Percentiles rank a stretch among this genome's conserved stretches.
These are phyloP conservation scores for Eucalyptus sideroxylon DNA, from an alignment of 345 rosid genomes.

Conservation along the genomic window DNA sequence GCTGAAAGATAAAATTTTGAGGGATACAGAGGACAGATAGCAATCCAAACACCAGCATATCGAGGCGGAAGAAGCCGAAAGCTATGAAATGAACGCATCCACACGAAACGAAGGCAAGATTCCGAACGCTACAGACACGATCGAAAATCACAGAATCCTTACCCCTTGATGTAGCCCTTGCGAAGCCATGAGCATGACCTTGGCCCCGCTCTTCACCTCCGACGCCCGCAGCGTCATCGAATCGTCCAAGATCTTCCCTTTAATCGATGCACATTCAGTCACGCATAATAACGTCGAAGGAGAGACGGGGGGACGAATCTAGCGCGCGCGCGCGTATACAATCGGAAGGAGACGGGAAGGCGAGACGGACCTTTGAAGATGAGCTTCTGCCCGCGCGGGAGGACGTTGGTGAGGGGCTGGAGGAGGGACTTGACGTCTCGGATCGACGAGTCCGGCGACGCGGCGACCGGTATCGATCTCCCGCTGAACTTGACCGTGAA, in stretches of 20 bases:
- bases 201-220: slow-evolving; percentile 53
- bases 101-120: background rate
- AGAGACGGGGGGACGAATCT: too few relatives aligned
- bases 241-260: slow-evolving; percentile 77
- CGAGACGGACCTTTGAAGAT: slow-evolving; percentile 53
- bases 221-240: slow-evolving; percentile 50
- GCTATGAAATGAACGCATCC: background rate
- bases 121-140: background rate
- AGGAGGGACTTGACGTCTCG: slow-evolving; percentile 60
- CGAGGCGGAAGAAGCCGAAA: background rate
- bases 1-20: background rate
- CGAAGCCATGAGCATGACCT: slow-evolving; percentile 83
- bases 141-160: background rate
- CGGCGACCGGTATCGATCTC: slow-evolving; percentile 39
- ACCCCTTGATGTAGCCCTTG: slow-evolving; percentile 98
- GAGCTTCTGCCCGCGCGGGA: slow-evolving; percentile 93
- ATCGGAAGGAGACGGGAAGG: background rate
- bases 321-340: background rate
- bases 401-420: slow-evolving; percentile 81
- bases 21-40: background rate
- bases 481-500: slow-evolving; percentile 67
- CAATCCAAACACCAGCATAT: background rate
- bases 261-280: background rate
- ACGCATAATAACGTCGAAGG: background rate
- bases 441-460: slow-evolving; percentile 35